A percentile compares a stretch with the other conserved stretches of the same genome.
phyloP scores from a whole-genome alignment of 1,139 yeast species.

The Geotrichum fermentans region DNA sequence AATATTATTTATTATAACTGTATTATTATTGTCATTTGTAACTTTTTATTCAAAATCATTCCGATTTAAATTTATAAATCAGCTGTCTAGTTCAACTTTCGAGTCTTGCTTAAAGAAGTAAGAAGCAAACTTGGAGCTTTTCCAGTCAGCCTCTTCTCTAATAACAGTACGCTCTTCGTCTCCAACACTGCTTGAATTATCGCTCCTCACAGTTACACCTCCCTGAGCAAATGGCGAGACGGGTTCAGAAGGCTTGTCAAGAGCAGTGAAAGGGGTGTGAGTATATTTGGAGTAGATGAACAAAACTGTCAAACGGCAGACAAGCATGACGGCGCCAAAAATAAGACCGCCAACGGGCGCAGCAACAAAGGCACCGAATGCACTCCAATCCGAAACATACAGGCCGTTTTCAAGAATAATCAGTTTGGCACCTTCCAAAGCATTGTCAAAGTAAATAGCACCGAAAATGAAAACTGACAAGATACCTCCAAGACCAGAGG shows the following conservation, averaged over 20 bases:
- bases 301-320: constrained; percentile 43
- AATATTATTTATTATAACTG: neutral
- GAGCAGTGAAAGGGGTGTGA: constrained; percentile 51
- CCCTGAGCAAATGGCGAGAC: constrained; percentile 20
- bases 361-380: constrained; percentile 89
- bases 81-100: neutral
- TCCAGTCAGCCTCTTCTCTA: constrained; percentile 10
- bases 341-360: constrained; percentile 81
- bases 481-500: constrained; percentile 80
- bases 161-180: neutral
- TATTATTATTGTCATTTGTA: neutral
- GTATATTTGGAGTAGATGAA: constrained; percentile 42
- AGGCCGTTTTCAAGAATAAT: constrained; percentile 73
- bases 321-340: constrained; percentile 52
- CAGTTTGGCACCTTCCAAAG: constrained; percentile 73
- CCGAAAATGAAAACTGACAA: constrained; percentile 80
- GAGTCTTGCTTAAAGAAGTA: constrained; percentile 11
- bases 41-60: neutral
- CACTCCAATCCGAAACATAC: constrained; percentile 83
- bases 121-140: constrained; percentile 13
- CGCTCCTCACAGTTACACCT: too few species aligned
- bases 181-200: neutral
- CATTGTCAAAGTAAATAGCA: constrained; percentile 64
- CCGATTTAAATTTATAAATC: neutral
- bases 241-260: constrained; percentile 44